These are phyloP conservation scores for Andrographis paniculata DNA, from an alignment of 305 asterid genomes.

Conservation along the genomic window DNA sequence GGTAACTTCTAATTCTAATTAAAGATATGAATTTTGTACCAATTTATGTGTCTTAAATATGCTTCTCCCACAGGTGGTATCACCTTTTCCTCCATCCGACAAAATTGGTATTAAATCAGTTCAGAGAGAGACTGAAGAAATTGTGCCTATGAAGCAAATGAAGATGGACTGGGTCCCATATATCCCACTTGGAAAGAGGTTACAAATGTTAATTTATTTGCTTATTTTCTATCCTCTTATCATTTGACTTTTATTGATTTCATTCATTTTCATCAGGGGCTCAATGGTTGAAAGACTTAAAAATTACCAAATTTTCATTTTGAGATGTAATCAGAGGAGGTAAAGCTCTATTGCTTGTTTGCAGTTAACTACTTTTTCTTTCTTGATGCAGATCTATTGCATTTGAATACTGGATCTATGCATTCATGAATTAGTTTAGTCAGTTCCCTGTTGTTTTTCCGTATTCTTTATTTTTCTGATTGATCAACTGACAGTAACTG, in stretches of 20 bases:
- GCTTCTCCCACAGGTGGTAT: conserved; percentile 47
- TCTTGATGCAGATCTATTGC: conserved; percentile 6
- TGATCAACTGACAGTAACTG: too few relatives aligned
- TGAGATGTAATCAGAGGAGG: conserved; percentile 65
- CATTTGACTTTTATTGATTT: conserved; percentile 24
- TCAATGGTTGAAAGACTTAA: conserved; percentile 59
- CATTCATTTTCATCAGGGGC: conserved; percentile 2
- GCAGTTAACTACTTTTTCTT: conserved; percentile 6
- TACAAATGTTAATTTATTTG: conserved; percentile 2
- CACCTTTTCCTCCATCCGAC: conserved; percentile 86
- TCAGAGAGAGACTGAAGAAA: conserved; percentile 85
- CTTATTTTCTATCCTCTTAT: conserved; percentile 3
- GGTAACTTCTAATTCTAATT: not conserved
- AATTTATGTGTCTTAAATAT: too few relatives aligned
- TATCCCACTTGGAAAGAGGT: conserved; percentile 74
- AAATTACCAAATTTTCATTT: conserved; percentile 45
- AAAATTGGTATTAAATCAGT: conserved; percentile 87
- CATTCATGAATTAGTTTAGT: too few relatives aligned
- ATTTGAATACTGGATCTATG: too few relatives aligned
- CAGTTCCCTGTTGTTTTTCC: too few relatives aligned
- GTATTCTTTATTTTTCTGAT: too few relatives aligned
- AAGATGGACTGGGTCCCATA: conserved; percentile 97
- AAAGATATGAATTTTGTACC: too few relatives aligned
- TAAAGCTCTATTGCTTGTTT: conserved; percentile 3
- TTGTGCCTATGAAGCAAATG: conserved; percentile 88